These are phyloP conservation scores for Hamigera avellanea DNA, from an alignment of 495 filamentous ascomycete genomes.

Conservation along the genomic window DNA sequence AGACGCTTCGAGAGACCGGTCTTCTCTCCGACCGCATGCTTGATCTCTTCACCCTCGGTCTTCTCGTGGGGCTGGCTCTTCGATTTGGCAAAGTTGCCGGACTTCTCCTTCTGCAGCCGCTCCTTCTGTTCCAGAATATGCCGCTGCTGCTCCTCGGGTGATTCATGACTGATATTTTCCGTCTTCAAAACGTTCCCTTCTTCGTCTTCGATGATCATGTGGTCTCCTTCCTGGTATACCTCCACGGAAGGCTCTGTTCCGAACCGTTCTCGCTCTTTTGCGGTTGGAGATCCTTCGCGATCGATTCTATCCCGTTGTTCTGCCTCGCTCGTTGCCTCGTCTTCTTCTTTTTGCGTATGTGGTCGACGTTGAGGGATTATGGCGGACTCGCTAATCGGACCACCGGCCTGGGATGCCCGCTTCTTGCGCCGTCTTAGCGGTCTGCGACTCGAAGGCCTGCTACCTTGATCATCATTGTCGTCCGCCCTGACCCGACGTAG, in stretches of 20 bases:
- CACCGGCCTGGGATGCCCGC: slow-evolving; percentile 67
- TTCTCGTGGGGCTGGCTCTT: slow-evolving; percentile 31
- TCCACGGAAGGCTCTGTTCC: slow-evolving; percentile 40
- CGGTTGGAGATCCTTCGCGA: slow-evolving; percentile 17
- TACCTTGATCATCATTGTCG: slow-evolving; percentile 43
- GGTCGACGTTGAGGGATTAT: slow-evolving; percentile 59
- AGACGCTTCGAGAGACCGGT: slow-evolving; percentile 23
- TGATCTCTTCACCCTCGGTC: slow-evolving; percentile 32
- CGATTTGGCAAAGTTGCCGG: slow-evolving; percentile 28
- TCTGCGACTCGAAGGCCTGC: slow-evolving; percentile 49
- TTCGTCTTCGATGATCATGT: slow-evolving; percentile 75
- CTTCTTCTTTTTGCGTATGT: slow-evolving; percentile 22
- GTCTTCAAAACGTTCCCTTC: slow-evolving; percentile 73
- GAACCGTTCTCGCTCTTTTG: slow-evolving; percentile 22
- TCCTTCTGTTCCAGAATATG: slow-evolving; percentile 46
- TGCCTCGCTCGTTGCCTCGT: slow-evolving; percentile 16
- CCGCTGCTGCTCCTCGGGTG: slow-evolving; percentile 32
- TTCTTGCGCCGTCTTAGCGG: slow-evolving; percentile 53
- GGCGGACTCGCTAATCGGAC: slow-evolving; percentile 82
- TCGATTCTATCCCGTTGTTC: slow-evolving; percentile 19
- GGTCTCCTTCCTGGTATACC: slow-evolving; percentile 69
- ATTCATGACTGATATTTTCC: slow-evolving; percentile 31
- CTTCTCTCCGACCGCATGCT: slow-evolving; percentile 20
- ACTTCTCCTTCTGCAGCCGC: slow-evolving; percentile 47
- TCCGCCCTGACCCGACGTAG: slow-evolving; percentile 72